Base-by-base conservation (phyloP, 805 yeast species). In the Yamadazyma ubonensis region DNA sequence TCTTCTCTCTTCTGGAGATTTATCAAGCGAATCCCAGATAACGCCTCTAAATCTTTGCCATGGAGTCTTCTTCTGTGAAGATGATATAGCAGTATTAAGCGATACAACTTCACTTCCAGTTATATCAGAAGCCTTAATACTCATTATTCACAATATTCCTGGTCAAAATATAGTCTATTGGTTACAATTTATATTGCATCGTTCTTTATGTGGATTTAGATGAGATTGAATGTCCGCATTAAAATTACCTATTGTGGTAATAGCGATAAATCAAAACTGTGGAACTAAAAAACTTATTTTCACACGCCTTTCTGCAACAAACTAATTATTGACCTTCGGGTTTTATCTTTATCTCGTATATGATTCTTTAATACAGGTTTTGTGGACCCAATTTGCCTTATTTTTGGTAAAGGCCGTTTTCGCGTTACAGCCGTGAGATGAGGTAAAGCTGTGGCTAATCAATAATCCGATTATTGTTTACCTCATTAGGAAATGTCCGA, bases 1-100 rank as follows among this genome's bases (percentile, higher is more conserved):
- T 16, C 25, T 28, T 29, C 41, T 27, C 21, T 41, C 45, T 28
- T 37, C 36, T 22, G 41, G 45, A 2, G 41, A 21, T 22, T 41
- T 41, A 27, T 36, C 44, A 5, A 36, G 30, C 3, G 41, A 36
- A 21, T 41, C 44, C 44, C 44, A 41, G 15, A 40, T 25, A 25
- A 35, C 17, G 11, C 43, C 25, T 31, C 36, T 35, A 10, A 40
- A 16, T 12, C 14, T 35, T 11, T 33, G 11, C 29, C 29, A 23
- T 6, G 18, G 3, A 15, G 22, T 16, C 22, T 15, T 17, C 15
- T 30, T 30, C 2, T 22, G 33, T n/a, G 22, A 22, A 28, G 19
- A 19, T 4, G 16, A 8, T 5, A 19, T 5, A 15, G 10, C 16
- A 15, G 3, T 28, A 11, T 28, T 28, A 6, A 28, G 11, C 11